Evolutionary conservation across 495 filamentous ascomycete genomes (phyloP), one percentile per base, ranked within the genome.

Genomic region (Trichoderma gamsii): DNA sequence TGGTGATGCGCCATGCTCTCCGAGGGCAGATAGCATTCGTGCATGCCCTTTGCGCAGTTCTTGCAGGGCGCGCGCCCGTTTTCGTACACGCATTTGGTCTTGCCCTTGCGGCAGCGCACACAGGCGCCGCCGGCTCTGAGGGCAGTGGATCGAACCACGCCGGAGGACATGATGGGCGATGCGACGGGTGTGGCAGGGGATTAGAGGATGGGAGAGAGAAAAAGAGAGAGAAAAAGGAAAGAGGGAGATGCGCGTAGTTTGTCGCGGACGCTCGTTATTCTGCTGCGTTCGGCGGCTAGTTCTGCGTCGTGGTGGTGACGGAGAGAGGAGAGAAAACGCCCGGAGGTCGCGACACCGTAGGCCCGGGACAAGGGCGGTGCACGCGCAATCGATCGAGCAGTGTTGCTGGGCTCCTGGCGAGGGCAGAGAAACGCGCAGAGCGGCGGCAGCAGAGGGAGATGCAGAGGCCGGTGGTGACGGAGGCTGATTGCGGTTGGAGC

Each of bases 21-120:
- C 13, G 80, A 83, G 23, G 81, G 81, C 4, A 84, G 74, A 71
- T 84, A 84, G 71, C 81, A 84, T 65, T 84, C 81, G 71, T 84
- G 81, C 76, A 83, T 76, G 66, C 81, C 81, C 70, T 84, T 84
- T n/a, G 81, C 79, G 71, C 81, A 84, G 73, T 84, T 84, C 71
- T 79, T 79, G 73, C 81, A 84, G 23, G 81, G 81, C 18, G 81
- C 80, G 49, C 79, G 70, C 63, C 81, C 81, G 70, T 80, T 83
- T 63, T 83, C 81, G 75, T 84, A 84, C 68, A 84, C 81, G 64
- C 81, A 84, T 52, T 83, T 83, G 21, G 81, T 84, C 71, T 84
- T 84, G 76, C 81, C 81, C 72, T 83, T 84, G 68, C 81, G 81
- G 74, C 81, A 84, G 72, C 81, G 80, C 68, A 83, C 81, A 68